Percentiles rank a stretch among this genome's conserved stretches.
phyloP scores from a whole-genome alignment of 2,329 filamentous ascomycete genomes.

The Colletotrichum aenigma region DNA sequence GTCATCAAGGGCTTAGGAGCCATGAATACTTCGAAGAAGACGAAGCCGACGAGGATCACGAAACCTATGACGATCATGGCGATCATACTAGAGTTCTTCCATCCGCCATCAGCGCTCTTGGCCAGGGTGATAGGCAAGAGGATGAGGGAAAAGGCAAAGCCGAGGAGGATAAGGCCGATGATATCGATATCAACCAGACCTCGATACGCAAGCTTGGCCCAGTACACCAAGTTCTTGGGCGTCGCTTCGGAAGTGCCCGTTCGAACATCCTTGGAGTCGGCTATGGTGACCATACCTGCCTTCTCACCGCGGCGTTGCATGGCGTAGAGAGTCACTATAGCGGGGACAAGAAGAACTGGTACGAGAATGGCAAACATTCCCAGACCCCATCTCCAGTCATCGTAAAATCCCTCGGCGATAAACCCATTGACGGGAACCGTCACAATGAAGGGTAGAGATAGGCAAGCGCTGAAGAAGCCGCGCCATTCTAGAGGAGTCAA shows the following conservation, averaged over 20 bases:
- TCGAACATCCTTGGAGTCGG: constrained; percentile 33
- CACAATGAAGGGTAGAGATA: constrained; percentile 34
- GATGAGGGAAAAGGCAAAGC: constrained; percentile 61
- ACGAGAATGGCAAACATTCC: constrained; percentile 67
- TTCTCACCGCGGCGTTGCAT: constrained; percentile 64
- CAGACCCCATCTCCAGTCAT: constrained; percentile 67
- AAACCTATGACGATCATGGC: constrained; percentile 27
- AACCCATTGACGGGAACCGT: constrained; percentile 45
- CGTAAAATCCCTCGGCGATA: constrained; percentile 41
- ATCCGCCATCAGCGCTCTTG: constrained; percentile 32
- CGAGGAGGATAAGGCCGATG: constrained; percentile 59
- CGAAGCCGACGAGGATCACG: constrained; percentile 33
- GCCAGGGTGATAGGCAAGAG: constrained; percentile 67
- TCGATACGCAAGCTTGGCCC: constrained; percentile 23
- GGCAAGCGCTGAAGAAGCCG: constrained; percentile 35
- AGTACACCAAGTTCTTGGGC: constrained; percentile 18
- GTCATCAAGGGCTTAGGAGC: constrained; percentile 37
- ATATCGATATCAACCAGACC: constrained; percentile 65
- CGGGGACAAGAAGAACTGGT: constrained; percentile 59
- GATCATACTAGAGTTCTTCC: constrained; percentile 35
- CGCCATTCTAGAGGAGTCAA: constrained; percentile 40
- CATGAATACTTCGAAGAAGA: constrained; percentile 36
- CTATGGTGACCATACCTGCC: constrained; percentile 48
- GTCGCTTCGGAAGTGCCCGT: constrained; percentile 30
- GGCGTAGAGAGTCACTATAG: constrained; percentile 56